phyloP scores from a whole-genome alignment of 208 protist genomes.

The Trypanosomatidae sp. region DNA sequence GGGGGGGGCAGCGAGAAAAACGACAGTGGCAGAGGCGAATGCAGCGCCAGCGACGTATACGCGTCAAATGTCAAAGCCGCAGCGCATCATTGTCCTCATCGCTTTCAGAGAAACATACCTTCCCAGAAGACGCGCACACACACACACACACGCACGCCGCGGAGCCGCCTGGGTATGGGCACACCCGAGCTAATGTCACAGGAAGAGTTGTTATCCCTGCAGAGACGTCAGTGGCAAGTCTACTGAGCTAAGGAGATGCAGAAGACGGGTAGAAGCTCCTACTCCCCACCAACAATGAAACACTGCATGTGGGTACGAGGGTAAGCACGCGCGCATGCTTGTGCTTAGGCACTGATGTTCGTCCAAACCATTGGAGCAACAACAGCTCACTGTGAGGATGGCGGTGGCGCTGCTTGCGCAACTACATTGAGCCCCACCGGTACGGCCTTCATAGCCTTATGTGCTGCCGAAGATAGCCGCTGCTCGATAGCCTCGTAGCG shows the following conservation, averaged over 20 bases:
- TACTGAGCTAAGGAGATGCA: neutral
- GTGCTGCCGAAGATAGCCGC: slow-evolving; percentile 25
- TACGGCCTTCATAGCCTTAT: slow-evolving; percentile 16
- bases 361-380: neutral
- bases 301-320: neutral
- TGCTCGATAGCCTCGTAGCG: slow-evolving; percentile 35
- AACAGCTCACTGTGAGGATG: slow-evolving; percentile 2
- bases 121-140: neutral
- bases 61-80: neutral
- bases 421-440: slow-evolving; percentile 5
- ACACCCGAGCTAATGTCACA: neutral
- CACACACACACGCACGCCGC: neutral
- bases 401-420: neutral
- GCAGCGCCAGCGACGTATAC: too few species aligned
- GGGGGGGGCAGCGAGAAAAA: neutral
- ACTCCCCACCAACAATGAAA: neutral
- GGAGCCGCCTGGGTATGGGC: neutral
- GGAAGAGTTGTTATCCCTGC: neutral
- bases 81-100: neutral
- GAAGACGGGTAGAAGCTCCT: neutral
- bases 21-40: too few species aligned
- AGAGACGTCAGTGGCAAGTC: neutral
- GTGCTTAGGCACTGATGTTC: neutral
- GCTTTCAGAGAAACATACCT: neutral
- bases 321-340: neutral